phyloP scores from a whole-genome alignment of 176 grass and related monocot species.

The Thinopyrum elongatum region DNA sequence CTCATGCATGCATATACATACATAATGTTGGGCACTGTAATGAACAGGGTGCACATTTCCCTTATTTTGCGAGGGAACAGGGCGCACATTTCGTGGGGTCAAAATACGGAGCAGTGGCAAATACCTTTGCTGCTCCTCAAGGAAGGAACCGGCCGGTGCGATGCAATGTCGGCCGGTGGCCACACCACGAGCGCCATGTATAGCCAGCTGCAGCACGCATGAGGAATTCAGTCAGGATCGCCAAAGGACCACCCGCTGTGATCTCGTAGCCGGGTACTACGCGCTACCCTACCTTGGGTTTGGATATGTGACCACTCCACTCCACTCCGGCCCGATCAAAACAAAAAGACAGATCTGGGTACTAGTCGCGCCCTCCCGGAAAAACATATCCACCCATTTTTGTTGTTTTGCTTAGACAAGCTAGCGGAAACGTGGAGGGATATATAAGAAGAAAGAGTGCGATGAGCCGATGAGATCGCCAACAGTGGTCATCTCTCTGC shows the following conservation, averaged over 20 bases:
- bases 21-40: background rate
- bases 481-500: background rate
- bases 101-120: conserved; percentile 10
- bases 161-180: background rate
- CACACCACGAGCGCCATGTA: background rate
- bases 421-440: background rate
- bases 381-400: background rate
- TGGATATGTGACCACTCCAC: background rate
- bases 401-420: background rate
- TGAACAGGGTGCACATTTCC: background rate
- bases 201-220: background rate
- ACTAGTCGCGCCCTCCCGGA: background rate
- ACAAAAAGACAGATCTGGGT: background rate
- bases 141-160: background rate
- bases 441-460: background rate
- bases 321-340: background rate
- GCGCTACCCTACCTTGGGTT: background rate
- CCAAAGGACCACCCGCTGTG: background rate
- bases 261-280: background rate
- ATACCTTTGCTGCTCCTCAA: background rate
- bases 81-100: background rate
- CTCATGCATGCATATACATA: background rate
- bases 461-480: background rate
- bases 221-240: background rate
- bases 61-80: too few relatives aligned